Conservation (phyloP, 2,329 filamentous ascomycete species). For the Xylaria sp. region DNA sequence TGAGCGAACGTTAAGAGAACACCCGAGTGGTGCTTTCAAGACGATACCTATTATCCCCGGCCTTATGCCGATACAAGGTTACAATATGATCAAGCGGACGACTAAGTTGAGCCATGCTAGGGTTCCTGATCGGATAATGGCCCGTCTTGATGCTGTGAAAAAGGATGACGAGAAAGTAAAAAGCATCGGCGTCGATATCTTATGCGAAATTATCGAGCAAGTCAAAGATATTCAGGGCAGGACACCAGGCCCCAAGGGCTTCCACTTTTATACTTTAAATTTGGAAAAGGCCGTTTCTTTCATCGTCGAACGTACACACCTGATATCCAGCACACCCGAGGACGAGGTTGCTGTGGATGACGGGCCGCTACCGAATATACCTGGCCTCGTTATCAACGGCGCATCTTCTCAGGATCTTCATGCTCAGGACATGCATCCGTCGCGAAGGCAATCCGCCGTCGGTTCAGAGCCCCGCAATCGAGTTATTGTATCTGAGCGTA, state of each 20-base stretch:
- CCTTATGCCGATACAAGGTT: constrained; percentile 97
- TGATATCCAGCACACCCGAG: constrained; percentile 71
- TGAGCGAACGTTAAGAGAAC: constrained; percentile 78
- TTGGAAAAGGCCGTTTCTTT: constrained; percentile 96
- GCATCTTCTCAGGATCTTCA: constrained; percentile 45
- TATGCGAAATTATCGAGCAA: constrained; percentile 84
- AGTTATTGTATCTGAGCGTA: constrained; percentile 78
- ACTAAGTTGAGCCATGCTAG: constrained; percentile 93
- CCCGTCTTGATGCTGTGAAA: constrained; percentile 76
- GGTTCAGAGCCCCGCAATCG: constrained; percentile 89
- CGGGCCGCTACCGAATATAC: constrained; percentile 53
- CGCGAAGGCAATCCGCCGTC: constrained; percentile 76
- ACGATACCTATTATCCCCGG: constrained; percentile 91
- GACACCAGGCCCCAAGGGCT: constrained; percentile 74
- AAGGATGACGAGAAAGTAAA: constrained; percentile 86
- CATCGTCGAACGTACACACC: constrained; percentile 84
- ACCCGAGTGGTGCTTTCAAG: constrained; percentile 87
- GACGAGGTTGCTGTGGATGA: constrained; percentile 64
- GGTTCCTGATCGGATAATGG: constrained; percentile 77
- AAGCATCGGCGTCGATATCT: constrained; percentile 80
- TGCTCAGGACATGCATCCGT: constrained; percentile 49
- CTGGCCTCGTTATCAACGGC: constrained; percentile 65
- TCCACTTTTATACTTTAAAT: constrained; percentile 98
- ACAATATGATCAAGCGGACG: constrained; percentile 92
- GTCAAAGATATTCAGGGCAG: constrained; percentile 73